phyloP scores from a whole-genome alignment of 768 basidiomycete genomes.

The Lactarius hengduanensis region DNA sequence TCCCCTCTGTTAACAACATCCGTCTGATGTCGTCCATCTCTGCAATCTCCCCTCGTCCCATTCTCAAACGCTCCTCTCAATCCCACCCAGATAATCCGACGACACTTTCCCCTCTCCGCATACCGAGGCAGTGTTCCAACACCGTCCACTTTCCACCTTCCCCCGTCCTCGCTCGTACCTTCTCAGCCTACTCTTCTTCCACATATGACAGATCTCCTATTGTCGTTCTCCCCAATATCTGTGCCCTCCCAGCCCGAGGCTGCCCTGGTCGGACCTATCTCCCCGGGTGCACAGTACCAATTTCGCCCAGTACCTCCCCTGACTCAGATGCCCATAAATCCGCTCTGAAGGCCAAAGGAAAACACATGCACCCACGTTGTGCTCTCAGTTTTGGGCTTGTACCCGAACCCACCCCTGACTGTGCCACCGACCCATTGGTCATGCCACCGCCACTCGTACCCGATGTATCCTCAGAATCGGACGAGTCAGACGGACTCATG shows the following conservation, averaged over 20 bases:
- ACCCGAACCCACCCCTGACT: slow-evolving; percentile 19
- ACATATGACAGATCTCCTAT: slow-evolving; percentile 81
- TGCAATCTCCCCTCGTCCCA: slow-evolving; percentile 25
- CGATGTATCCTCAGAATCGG: slow-evolving; percentile 61
- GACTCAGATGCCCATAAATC: slow-evolving; percentile 27
- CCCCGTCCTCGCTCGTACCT: slow-evolving; percentile 39
- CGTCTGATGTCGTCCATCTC: slow-evolving; percentile 6
- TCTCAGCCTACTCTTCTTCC: slow-evolving; percentile 43
- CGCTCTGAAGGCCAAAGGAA: slow-evolving; percentile 33
- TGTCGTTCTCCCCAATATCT: slow-evolving; percentile 65
- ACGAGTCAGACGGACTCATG: slow-evolving; percentile 58
- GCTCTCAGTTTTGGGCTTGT: slow-evolving; percentile 32
- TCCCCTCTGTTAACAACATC: slow-evolving; percentile 15
- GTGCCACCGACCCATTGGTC: neutral
- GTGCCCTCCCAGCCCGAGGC: slow-evolving; percentile 76
- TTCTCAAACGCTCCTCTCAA: slow-evolving; percentile 28
- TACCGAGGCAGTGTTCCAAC: slow-evolving; percentile 21
- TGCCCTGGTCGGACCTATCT: slow-evolving; percentile 70
- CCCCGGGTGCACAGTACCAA: slow-evolving; percentile 40
- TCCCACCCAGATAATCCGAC: slow-evolving; percentile 1
- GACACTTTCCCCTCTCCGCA: slow-evolving; percentile 2
- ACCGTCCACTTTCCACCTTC: slow-evolving; percentile 50
- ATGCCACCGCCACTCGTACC: slow-evolving; percentile 53
- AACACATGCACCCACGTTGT: slow-evolving; percentile 47
- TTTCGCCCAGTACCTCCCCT: slow-evolving; percentile 25